Evolutionary conservation across 2,329 filamentous ascomycete genomes (phyloP).

Genomic region (Phaeosphaeria sp.): DNA sequence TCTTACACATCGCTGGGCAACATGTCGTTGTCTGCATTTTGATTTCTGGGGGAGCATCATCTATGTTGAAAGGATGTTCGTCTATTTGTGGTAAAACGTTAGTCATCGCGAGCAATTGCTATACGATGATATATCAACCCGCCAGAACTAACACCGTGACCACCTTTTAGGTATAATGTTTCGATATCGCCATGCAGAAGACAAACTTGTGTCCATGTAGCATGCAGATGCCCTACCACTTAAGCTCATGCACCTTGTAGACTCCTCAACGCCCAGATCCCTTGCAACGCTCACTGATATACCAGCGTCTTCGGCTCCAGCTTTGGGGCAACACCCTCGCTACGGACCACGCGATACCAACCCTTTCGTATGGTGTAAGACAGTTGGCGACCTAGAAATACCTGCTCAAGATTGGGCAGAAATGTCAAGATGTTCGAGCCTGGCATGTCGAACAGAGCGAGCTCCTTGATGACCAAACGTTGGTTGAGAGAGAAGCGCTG

Average conservation of each 20-base stretch:
- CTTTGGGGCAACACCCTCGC: slow-evolving; percentile 19
- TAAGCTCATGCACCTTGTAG: not conserved
- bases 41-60: not conserved
- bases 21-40: not conserved
- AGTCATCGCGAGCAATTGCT: not conserved
- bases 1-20: not conserved
- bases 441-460: slow-evolving; percentile 27
- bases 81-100: not conserved
- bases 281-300: not conserved
- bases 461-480: slow-evolving; percentile 23
- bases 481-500: slow-evolving; percentile 27
- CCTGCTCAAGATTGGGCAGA: slow-evolving; percentile 28
- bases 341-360: slow-evolving; percentile 23
- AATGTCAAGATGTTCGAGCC: slow-evolving; percentile 19
- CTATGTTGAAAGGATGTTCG: not conserved
- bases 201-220: not conserved
- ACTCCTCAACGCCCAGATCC: not conserved
- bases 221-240: too few species aligned
- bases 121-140: not conserved
- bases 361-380: slow-evolving; percentile 10
- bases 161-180: not conserved
- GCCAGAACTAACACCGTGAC: not conserved
- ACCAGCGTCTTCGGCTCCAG: slow-evolving; percentile 1
- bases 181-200: not conserved
- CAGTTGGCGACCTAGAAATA: slow-evolving; percentile 17